Evolutionary conservation across 495 filamentous ascomycete genomes (phyloP), one percentile per base, ranked within the genome.

Genomic region (Aspergillus steynii): DNA sequence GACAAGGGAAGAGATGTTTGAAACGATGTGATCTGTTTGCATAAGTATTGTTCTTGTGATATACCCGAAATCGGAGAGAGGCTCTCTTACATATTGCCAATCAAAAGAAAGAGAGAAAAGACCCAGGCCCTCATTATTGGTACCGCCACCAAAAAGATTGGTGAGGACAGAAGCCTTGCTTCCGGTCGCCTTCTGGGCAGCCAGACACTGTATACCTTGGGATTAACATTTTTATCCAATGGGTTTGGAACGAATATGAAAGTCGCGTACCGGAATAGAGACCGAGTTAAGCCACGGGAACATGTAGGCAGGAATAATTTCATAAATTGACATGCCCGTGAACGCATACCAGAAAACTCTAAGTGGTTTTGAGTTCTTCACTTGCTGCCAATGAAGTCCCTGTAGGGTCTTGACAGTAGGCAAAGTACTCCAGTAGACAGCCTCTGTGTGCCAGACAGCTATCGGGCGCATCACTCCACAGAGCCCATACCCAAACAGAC

Each of bases 251-350:
- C 20, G 20, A 49, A 26, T 26, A 26, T 50, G 20, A 27, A 47
- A 12, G 29, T 29, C 26, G 66, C 65, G 1, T 61, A 72, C 70
- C 58, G 83, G 80, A 34, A 88, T 79, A 1, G 79, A 83, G 31
- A 88, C 65, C 7, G 81, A 80, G 37, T 77, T 80, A 5, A 87
- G 74, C 71, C 80, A 77, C 0, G 82, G 74, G 31, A 82, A 75
- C 20, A 86, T 82, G 59, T 82, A 86, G 20, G 80, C 78, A 1
- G 84, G 85, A 47, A 87, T 72, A n/a, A 82, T 76, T 62, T 86
- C 82, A 65, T 77, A 88, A 3, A 79, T 37, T 50, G 60, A 51
- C 66, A 71, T 71, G 53, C 72, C 69, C 5, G 56, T 50, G 29
- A 75, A 66, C 10, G 74, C 71, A 62, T 68, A 74, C 62, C 72